phyloP scores from a whole-genome alignment of 257 asterid species.

The Gynochthodes officinalis region DNA sequence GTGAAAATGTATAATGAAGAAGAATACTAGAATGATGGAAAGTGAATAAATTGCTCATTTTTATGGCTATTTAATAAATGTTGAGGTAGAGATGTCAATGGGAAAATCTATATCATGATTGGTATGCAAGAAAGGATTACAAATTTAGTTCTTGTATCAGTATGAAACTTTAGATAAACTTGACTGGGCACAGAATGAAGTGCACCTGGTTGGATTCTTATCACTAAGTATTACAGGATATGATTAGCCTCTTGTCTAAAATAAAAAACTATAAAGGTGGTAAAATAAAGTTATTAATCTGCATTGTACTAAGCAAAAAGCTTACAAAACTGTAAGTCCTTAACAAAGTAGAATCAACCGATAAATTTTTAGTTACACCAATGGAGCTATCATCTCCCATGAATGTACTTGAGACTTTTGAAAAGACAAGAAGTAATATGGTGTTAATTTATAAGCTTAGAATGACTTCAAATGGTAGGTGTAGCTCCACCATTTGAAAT shows the following conservation, averaged over 20 bases:
- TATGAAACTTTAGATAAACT: not conserved
- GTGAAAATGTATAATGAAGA: not conserved
- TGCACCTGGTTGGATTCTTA: not conserved
- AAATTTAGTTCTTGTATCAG: not conserved
- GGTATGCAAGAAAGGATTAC: not conserved
- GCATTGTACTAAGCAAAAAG: no score
- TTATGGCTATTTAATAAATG: not conserved
- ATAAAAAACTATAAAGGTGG: not conserved
- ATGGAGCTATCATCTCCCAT: not conserved
- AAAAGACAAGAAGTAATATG: not conserved
- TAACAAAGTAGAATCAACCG: not conserved
- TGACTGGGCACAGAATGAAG: not conserved
- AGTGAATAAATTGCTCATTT: not conserved
- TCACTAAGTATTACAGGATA: not conserved
- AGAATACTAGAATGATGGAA: not conserved
- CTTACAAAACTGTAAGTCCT: not conserved
- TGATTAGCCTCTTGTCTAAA: not conserved
- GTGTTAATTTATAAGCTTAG: not conserved
- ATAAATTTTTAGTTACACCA: not conserved
- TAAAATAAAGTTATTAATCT: not conserved
- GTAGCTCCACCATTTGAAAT: not conserved
- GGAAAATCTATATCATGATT: not conserved
- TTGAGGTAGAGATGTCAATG: not conserved
- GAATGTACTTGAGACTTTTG: not conserved
- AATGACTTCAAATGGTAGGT: not conserved